Percentiles rank a stretch among this genome's conserved stretches.
Evolutionary conservation across 2,329 filamentous ascomycete species (phyloP).

Genomic region (Pseudogymnoascus sp.): DNA sequence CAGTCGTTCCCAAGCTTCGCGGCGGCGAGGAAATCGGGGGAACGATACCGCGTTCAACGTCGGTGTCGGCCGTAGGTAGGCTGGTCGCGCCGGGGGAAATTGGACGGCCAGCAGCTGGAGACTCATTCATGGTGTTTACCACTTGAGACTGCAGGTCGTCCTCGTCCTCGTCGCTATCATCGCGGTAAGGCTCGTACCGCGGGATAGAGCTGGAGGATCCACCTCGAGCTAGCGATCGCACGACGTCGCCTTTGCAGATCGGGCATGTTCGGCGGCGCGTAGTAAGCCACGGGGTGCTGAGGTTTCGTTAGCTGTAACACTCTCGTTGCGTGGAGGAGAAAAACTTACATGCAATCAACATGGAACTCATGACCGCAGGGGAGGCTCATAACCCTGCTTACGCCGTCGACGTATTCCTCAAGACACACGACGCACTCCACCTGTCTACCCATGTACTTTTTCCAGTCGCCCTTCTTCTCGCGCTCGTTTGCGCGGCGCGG

Average conservation of each 20-base stretch:
- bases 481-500: slow-evolving; percentile 29
- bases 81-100: background rate
- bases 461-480: slow-evolving; percentile 51
- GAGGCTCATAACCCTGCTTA: slow-evolving; percentile 91
- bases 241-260: slow-evolving; percentile 97
- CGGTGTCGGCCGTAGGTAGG: slow-evolving; percentile 27
- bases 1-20: background rate
- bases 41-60: slow-evolving; percentile 32
- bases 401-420: slow-evolving; percentile 91
- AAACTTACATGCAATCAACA: slow-evolving; percentile 90
- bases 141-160: slow-evolving; percentile 18
- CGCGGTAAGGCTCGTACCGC: slow-evolving; percentile 29
- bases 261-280: slow-evolving; percentile 94
- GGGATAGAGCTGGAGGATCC: slow-evolving; percentile 21
- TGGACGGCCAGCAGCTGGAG: background rate
- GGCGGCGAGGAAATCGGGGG: background rate
- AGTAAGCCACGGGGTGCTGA: slow-evolving; percentile 89
- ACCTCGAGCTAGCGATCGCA: slow-evolving; percentile 53
- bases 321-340: slow-evolving; percentile 12
- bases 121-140: background rate
- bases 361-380: slow-evolving; percentile 98
- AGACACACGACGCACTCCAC: slow-evolving; percentile 94
- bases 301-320: background rate
- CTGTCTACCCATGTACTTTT: slow-evolving; percentile 58
- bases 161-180: slow-evolving; percentile 31